Percentiles rank a stretch among this genome's conserved stretches.
Conservation (phyloP, 257 asterid species). For the Solanum gracilifrons region DNA sequence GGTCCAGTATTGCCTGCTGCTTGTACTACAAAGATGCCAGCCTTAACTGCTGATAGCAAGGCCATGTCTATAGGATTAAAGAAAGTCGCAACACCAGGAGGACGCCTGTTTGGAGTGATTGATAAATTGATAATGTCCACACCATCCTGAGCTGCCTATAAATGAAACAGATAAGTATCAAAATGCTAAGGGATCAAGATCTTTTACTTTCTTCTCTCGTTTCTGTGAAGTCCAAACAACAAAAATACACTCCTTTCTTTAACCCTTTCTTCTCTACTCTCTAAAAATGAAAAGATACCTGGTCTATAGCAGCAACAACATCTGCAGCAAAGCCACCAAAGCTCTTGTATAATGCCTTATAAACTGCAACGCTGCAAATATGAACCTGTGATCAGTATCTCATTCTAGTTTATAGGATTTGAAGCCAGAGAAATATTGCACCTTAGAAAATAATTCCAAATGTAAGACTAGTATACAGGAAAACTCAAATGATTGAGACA, state of each 20-base stretch:
- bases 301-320: slow-evolving; percentile 98
- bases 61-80: slow-evolving; percentile 99
- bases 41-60: slow-evolving; percentile 71
- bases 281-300: slow-evolving; percentile 30
- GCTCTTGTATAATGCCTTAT: slow-evolving; percentile 96
- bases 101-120: slow-evolving; percentile 95
- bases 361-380: slow-evolving; percentile 66
- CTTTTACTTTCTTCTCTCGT: not conserved
- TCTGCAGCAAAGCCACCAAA: slow-evolving; percentile 99
- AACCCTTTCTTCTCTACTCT: not conserved
- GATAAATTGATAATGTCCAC: slow-evolving; percentile 93
- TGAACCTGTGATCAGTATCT: not conserved
- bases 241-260: not conserved
- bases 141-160: slow-evolving; percentile 93
- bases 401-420: not conserved
- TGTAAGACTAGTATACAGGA: not conserved
- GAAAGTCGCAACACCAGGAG: slow-evolving; percentile 95
- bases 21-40: slow-evolving; percentile 84
- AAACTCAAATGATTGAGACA: not conserved
- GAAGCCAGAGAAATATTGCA: not conserved
- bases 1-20: slow-evolving; percentile 99
- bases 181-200: not conserved
- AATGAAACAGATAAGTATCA: not conserved
- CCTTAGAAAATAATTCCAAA: not conserved
- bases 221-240: not conserved